A percentile compares a stretch with the other conserved stretches of the same genome.
Conservation (phyloP, 345 rosid genomes). For the Lagerstroemia speciosa region DNA sequence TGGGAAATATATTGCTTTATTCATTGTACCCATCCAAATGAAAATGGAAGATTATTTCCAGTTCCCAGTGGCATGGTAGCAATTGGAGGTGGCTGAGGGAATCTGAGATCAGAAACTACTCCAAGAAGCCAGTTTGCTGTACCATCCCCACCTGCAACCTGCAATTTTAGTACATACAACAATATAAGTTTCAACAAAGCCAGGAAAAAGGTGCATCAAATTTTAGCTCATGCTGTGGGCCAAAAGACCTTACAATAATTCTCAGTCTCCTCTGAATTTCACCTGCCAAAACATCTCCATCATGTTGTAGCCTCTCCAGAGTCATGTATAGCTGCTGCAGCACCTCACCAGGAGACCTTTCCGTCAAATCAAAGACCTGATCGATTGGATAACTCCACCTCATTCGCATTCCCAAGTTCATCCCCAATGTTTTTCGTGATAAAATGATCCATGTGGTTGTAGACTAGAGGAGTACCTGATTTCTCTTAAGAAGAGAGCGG, state of each 20-base stretch:
- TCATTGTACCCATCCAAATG: slow-evolving; percentile 66
- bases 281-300: slow-evolving; percentile 51
- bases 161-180: too few relatives aligned
- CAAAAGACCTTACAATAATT: slow-evolving; percentile 65
- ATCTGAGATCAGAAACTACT: slow-evolving; percentile 61
- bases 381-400: background rate
- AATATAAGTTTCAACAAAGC: too few relatives aligned
- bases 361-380: slow-evolving; percentile 55
- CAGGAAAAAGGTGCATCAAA: too few relatives aligned
- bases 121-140: slow-evolving; percentile 77
- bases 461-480: too few relatives aligned
- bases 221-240: too few relatives aligned
- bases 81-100: slow-evolving; percentile 53
- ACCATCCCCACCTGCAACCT: slow-evolving; percentile 84
- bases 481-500: slow-evolving; percentile 40
- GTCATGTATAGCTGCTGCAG: slow-evolving; percentile 38
- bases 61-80: slow-evolving; percentile 72
- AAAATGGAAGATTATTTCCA: slow-evolving; percentile 64
- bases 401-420: too few relatives aligned
- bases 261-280: slow-evolving; percentile 40
- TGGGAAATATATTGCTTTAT: too few relatives aligned
- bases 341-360: slow-evolving; percentile 42
- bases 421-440: too few relatives aligned
- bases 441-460: too few relatives aligned
- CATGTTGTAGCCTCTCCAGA: slow-evolving; percentile 17